phyloP scores from a whole-genome alignment of 2,329 filamentous ascomycete species.

The Pochonia chlamydosporia region DNA sequence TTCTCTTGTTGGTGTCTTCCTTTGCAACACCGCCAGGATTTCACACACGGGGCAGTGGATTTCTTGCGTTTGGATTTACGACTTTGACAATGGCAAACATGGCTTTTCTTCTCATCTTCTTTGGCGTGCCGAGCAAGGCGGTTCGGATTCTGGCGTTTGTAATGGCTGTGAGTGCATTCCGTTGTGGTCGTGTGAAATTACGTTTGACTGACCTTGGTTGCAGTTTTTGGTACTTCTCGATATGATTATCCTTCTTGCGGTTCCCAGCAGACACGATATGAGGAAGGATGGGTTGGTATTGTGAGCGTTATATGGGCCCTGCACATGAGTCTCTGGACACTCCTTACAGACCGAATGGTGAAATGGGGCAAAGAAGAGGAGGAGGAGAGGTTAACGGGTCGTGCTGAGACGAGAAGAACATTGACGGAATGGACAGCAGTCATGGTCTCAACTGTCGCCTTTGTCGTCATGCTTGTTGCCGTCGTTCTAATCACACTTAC shows the following conservation, averaged over 20 bases:
- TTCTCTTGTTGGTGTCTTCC: slow-evolving; percentile 76
- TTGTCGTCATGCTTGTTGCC: slow-evolving; percentile 62
- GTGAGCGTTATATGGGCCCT: slow-evolving; percentile 77
- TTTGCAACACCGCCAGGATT: slow-evolving; percentile 89
- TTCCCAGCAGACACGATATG: slow-evolving; percentile 67
- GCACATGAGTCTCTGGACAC: slow-evolving; percentile 71
- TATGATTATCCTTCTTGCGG: slow-evolving; percentile 71
- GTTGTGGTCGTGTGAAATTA: slow-evolving; percentile 41
- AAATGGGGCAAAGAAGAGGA: slow-evolving; percentile 90
- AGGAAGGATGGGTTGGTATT: slow-evolving; percentile 91
- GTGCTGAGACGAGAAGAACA: slow-evolving; percentile 77
- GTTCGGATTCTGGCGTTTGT: slow-evolving; percentile 68
- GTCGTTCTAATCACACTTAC: slow-evolving; percentile 72
- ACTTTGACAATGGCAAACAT: slow-evolving; percentile 73
- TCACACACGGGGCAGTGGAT: slow-evolving; percentile 83
- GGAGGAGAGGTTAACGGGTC: slow-evolving; percentile 85
- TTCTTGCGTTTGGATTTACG: slow-evolving; percentile 81
- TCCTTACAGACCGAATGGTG: slow-evolving; percentile 75
- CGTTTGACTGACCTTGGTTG: slow-evolving; percentile 25
- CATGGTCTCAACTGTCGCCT: slow-evolving; percentile 64
- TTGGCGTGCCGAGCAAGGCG: slow-evolving; percentile 73
- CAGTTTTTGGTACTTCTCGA: slow-evolving; percentile 46
- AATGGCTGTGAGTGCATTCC: slow-evolving; percentile 39
- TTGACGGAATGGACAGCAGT: slow-evolving; percentile 81
- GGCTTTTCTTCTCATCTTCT: slow-evolving; percentile 76